Evolutionary conservation across 495 filamentous ascomycete genomes (phyloP).

Genomic region (Neurospora cerealis): DNA sequence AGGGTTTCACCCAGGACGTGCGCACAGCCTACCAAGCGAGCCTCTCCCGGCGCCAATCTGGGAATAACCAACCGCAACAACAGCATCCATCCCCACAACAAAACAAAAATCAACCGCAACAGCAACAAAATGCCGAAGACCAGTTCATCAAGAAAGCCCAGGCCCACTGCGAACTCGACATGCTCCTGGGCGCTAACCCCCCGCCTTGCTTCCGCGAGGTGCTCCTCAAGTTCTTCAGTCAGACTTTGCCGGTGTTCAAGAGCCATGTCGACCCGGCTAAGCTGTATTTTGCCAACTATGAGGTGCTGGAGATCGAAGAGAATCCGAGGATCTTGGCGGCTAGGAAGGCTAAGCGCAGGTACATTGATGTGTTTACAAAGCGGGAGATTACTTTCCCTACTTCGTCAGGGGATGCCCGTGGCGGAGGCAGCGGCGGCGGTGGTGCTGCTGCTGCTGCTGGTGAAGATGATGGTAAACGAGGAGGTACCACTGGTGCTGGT

Average conservation of each 20-base stretch:
- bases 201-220: slow-evolving; percentile 38
- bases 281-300: slow-evolving; percentile 42
- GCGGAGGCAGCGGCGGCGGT: slow-evolving; percentile 2
- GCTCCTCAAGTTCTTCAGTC: slow-evolving; percentile 35
- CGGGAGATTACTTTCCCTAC: not conserved
- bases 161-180: slow-evolving; percentile 35
- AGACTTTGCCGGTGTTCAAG: slow-evolving; percentile 30
- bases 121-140: slow-evolving; percentile 18
- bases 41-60: slow-evolving; percentile 16
- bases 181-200: slow-evolving; percentile 36
- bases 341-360: slow-evolving; percentile 13
- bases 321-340: slow-evolving; percentile 16
- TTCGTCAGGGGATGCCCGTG: slow-evolving; percentile 1
- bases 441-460: not conserved
- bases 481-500: not conserved
- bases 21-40: slow-evolving; percentile 34
- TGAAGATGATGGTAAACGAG: not conserved
- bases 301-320: slow-evolving; percentile 38
- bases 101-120: slow-evolving; percentile 7
- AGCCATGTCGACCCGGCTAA: slow-evolving; percentile 30
- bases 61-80: slow-evolving; percentile 13
- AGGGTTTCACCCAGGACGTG: slow-evolving; percentile 32
- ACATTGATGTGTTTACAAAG: slow-evolving; percentile 36
- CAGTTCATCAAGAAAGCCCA: slow-evolving; percentile 27
- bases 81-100: slow-evolving; percentile 2